Percentiles rank a stretch among this genome's conserved stretches.
Evolutionary conservation across 2,329 filamentous ascomycete genomes (phyloP).

Genomic region (Exophiala sp.): DNA sequence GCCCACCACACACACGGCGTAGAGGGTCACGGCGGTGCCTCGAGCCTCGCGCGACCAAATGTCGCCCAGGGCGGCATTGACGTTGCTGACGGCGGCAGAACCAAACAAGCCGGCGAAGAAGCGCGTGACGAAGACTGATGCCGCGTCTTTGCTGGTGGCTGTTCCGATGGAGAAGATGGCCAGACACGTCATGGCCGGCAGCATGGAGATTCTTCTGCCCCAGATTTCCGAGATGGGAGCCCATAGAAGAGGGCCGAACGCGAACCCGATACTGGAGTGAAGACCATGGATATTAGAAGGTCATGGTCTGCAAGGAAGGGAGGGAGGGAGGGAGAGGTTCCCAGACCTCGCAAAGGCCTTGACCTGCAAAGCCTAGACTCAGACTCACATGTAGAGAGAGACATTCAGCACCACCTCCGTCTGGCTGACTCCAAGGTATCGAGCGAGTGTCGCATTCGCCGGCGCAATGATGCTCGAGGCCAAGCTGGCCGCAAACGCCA

Average conservation of each 20-base stretch:
- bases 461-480: conserved; percentile 49
- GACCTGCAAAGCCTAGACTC: background rate
- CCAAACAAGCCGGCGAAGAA: conserved; percentile 45
- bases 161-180: conserved; percentile 45
- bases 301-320: background rate
- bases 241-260: conserved; percentile 39
- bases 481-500: conserved; percentile 47
- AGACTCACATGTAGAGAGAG: conserved; percentile 41
- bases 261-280: conserved; percentile 32
- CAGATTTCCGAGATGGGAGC: conserved; percentile 43
- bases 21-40: conserved; percentile 38
- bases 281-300: background rate
- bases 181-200: conserved; percentile 40
- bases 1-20: conserved; percentile 38
- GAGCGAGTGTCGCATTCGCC: conserved; percentile 40
- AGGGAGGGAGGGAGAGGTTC: too few relatives aligned
- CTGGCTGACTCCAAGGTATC: conserved; percentile 39
- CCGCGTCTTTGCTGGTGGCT: conserved; percentile 37
- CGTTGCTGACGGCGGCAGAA: conserved; percentile 41
- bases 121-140: conserved; percentile 38
- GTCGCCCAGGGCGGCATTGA: conserved; percentile 42
- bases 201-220: conserved; percentile 42
- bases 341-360: too few relatives aligned
- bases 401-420: conserved; percentile 44
- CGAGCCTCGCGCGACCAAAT: conserved; percentile 37